Evolutionary conservation across 306 rosid species (phyloP), one percentile per base, ranked within the genome.

Genomic region (Luffa acutangula): DNA sequence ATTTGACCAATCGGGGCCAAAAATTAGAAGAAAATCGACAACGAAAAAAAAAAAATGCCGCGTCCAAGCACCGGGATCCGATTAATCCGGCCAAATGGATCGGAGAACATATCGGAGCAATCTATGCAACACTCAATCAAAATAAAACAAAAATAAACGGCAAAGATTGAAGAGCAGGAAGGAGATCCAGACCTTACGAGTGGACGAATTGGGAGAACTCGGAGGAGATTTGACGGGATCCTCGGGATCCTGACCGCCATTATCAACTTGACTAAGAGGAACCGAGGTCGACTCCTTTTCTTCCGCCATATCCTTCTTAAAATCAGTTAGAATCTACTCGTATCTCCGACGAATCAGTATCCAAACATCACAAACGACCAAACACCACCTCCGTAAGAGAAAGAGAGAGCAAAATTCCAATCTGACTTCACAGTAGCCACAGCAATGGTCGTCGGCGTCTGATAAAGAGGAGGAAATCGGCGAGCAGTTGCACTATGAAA

Each of bases 181-280:
- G 14, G 31, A 78, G 64, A 69, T 62, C 52, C 79, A 45, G 3
- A 93, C 98, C 98, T 87, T 88, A 60, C 96, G 98, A 81, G 98
- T 93, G 75, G 97, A 90, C 49, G 93, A 90, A 64, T 92, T 92
- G 56, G 98, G 92, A 37, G 97, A 91, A 42, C 43, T 70, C 0
- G 97, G 93, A 1, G 96, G 91, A 79, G 93, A 85, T 82, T 92
- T 93, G 74, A 90, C 90, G 15, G 97, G 97, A 87, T 91, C 97
- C 81, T 93, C 96, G 82, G 96, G 96, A 88, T 93, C 98, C 2
- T 78, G 89, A 49, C 76, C 84, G 15, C 88, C 89, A 86, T 88
- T 90, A 10, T 90, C 93, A 45, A 86, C 87, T 87, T 89, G 98
- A 89, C 98, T 93, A 2, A 93, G 88, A 36, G 98, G 97, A 79